Evolutionary conservation across 108 stramenopile genomes (phyloP), one percentile per base, ranked within the genome.

Genomic region (Nitzschia palea): DNA sequence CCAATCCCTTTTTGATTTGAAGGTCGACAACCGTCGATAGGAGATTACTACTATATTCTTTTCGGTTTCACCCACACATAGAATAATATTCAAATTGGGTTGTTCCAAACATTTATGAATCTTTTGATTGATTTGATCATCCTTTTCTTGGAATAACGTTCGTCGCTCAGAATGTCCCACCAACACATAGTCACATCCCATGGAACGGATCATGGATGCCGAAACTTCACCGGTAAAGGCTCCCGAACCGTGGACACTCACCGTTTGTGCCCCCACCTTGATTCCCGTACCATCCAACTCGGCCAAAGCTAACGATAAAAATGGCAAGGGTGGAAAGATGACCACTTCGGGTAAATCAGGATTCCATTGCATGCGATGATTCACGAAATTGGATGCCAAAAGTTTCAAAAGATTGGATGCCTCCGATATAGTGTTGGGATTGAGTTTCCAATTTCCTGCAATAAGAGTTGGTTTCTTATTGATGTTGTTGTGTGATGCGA

Each of bases 101-200:
- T 82, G 44, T 32, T 95, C 88, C 54, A 98, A 69, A 27, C 95
- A 65, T 63, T 95, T 89, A 10, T 71, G 51, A 36, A 86, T 84
- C 76, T 98, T 96, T 20, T 74, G 73, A 60, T 96, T 97, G 52
- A 97, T 94, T 44, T 91, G 79, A 34, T 88, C 95, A 59, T 91
- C 86, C 33, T 91, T 85, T 77, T 98, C 97, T 29, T 90, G 89
- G 75, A 92, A 98, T 44, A 96, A 70, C 28, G 80, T 76, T 50
- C 98, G 90, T 61, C 98, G 91, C 72, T 99, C 98, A 1, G 91
- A 94, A 81, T 99, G 98, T 25, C 98, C 98, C 3, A 90, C 80
- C 65, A 99, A 83, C 18, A 82, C 89, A 90, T 96, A 98, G 44
- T 96, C 62, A 25, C 96, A 71, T 29, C 89, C 93, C 18, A 91